Percentiles rank a stretch among this genome's conserved stretches.
Evolutionary conservation across 192 early-diverging fungal species (phyloP).

Genomic region (Chytriomyces hyalinus): DNA sequence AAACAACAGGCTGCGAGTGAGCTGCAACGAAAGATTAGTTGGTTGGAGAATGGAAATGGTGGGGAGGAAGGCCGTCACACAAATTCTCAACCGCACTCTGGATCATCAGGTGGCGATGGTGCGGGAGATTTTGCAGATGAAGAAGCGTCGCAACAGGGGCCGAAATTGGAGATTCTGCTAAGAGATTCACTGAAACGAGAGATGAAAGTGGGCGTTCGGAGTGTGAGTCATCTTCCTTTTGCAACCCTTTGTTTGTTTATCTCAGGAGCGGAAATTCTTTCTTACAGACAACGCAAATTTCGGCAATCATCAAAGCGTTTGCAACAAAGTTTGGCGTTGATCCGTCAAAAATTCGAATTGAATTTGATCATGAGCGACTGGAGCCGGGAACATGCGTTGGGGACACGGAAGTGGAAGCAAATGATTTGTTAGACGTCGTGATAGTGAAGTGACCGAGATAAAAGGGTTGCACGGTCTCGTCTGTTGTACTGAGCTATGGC

Average conservation of each 20-base stretch:
- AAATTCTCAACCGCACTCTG: no score
- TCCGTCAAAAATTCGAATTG: not conserved
- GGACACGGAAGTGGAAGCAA: not conserved
- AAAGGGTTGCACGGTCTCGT: no score
- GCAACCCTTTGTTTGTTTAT: not conserved
- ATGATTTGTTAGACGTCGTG: not conserved
- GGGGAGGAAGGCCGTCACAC: not conserved
- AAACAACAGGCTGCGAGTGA: not conserved
- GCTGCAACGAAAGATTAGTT: not conserved
- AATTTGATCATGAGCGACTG: slow-evolving; percentile 1
- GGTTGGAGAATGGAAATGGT: not conserved
- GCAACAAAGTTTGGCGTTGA: not conserved
- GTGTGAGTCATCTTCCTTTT: not conserved
- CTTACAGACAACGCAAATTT: not conserved
- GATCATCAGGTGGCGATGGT: no score
- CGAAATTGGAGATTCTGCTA: not conserved
- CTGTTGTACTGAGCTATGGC: no score
- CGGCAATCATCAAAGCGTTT: not conserved
- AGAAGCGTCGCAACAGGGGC: not conserved
- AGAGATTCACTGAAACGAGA: not conserved
- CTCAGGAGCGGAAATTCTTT: no score
- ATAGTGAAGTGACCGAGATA: not conserved
- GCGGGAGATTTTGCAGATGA: not conserved
- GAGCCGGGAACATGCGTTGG: not conserved
- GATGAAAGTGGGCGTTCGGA: not conserved